These are phyloP conservation scores for Naegleria fowleri DNA, from an alignment of 208 protist species.

Conservation along the genomic window DNA sequence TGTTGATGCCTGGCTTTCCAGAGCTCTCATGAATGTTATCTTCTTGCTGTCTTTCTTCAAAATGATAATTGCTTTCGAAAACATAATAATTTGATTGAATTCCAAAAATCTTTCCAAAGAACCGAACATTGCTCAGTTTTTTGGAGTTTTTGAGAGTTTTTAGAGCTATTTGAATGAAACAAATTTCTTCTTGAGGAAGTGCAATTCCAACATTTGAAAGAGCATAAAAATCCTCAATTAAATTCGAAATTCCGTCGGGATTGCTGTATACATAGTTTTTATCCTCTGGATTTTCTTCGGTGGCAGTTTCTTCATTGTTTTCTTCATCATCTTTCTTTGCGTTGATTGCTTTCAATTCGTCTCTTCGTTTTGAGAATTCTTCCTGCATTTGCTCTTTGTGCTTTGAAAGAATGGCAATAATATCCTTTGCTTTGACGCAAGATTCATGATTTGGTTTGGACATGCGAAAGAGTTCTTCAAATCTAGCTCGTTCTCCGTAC, in stretches of 20 bases:
- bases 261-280: background rate
- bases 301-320: background rate
- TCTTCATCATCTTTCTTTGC: background rate
- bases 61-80: conserved; percentile 42
- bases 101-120: conserved; percentile 81
- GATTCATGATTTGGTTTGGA: background rate
- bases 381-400: background rate
- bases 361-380: background rate
- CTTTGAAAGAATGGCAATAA: background rate
- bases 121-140: conserved; percentile 68
- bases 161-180: conserved; percentile 44
- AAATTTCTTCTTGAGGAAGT: background rate
- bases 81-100: conserved; percentile 68
- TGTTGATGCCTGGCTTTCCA: conserved; percentile 69
- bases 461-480: background rate
- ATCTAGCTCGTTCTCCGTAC: background rate
- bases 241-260: background rate
- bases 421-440: background rate
- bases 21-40: conserved; percentile 47
- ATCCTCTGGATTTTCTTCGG: background rate
- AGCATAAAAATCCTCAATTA: background rate
- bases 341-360: background rate
- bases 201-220: background rate
- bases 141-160: conserved; percentile 75
- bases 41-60: background rate